Evolutionary conservation across 2,329 filamentous ascomycete genomes (phyloP), one percentile per base, ranked within the genome.

Genomic region (Teratosphaeria destructans): DNA sequence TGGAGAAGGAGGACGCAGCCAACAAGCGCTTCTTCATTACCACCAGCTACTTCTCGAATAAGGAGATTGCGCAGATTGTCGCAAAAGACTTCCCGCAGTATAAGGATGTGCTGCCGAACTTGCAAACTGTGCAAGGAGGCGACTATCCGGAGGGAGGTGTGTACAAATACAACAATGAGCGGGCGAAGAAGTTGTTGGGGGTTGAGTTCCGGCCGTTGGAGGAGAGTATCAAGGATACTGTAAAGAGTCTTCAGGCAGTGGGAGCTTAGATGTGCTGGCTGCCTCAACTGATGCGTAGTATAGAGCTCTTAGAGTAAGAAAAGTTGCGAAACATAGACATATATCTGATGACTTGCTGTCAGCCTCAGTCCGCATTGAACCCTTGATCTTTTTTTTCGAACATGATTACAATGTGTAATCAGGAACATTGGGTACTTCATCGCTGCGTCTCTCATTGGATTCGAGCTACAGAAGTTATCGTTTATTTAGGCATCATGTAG

Each of bases 1-100:
- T 79, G 1, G 78, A 82, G 62, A 76, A 82, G 29, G 77, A 80
- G 0, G 81, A 81, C 23, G 55, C 39, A 8, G 84, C 82, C 0
- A 83, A 81, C 39, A 81, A 85, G 71, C 78, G 87, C 1, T 88
- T 87, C 73, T 85, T 87, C 68, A 68, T 86, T 52, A 81, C 85
- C 0, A 79, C 80, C 0, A 82, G 81, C 0, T 77, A 81, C 65
- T 88, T 86, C 68, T 80, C 76, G 57, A 87, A 87, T 69, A 80
- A 81, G 67, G 76, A 80, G 67, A 79, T 86, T 39, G 78, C 76
- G 0, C 77, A 83, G 56, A 76, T 83, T 47, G 78, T 88, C 55
- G 73, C 76, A 57, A 79, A 81, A 65, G 73, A 79, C 60, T 83
- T 83, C 65, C 81, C 82, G 0, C 73, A 83, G 64, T 76, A 81